A percentile compares a stretch with the other conserved stretches of the same genome.
Evolutionary conservation across 106 monocot species (phyloP).

Genomic region (Apostasia ramifera): DNA sequence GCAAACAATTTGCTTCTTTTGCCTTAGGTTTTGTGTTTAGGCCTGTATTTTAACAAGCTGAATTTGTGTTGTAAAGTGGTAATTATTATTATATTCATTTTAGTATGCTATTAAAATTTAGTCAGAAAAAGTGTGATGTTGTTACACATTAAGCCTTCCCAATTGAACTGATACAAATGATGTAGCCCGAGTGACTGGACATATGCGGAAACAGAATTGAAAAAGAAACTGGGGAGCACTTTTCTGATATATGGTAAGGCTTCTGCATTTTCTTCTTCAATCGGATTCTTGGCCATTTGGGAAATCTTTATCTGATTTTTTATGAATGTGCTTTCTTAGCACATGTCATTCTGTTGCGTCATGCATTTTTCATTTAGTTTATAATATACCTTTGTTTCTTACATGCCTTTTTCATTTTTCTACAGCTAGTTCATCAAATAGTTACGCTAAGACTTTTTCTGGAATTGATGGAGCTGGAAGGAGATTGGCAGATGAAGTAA

Average conservation of each 20-base stretch:
- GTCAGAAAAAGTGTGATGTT: background rate
- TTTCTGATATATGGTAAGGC: slow-evolving; percentile 80
- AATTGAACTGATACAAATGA: slow-evolving; percentile 4
- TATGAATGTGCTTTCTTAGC: background rate
- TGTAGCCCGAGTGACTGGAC: slow-evolving; percentile 96
- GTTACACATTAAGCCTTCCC: background rate
- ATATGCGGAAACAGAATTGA: slow-evolving; percentile 75
- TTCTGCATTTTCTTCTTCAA: background rate
- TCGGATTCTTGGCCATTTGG: background rate
- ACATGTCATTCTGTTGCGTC: background rate
- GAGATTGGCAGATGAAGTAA: slow-evolving; percentile 89
- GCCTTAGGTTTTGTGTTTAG: too few relatives aligned
- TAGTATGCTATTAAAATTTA: too few relatives aligned
- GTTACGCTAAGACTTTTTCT: slow-evolving; percentile 65
- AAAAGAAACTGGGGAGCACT: slow-evolving; percentile 54
- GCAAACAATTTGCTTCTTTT: too few relatives aligned
- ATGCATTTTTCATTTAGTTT: background rate
- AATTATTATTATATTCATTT: too few relatives aligned
- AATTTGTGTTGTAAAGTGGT: too few relatives aligned
- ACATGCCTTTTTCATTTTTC: background rate
- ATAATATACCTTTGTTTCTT: slow-evolving; percentile 1
- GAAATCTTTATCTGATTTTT: background rate
- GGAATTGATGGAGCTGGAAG: slow-evolving; percentile 92
- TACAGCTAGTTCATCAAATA: slow-evolving; percentile 94
- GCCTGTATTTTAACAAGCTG: too few relatives aligned